A percentile compares a stretch with the other conserved stretches of the same genome.
phyloP scores from a whole-genome alignment of 2,329 filamentous ascomycete species.

The Aspergillus texensis region DNA sequence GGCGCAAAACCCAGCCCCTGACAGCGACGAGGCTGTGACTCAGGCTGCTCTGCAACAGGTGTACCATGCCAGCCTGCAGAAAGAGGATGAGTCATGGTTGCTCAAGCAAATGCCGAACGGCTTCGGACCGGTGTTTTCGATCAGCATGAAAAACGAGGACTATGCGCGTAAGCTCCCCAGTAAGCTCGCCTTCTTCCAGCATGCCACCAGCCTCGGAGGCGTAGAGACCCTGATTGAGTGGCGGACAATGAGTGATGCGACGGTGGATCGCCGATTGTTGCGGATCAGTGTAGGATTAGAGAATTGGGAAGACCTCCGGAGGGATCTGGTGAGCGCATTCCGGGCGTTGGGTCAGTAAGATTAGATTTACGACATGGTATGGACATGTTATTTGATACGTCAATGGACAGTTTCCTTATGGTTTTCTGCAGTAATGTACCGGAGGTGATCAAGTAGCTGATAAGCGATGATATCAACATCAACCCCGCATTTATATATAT shows the following conservation, averaged over 20 bases:
- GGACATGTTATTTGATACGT: conserved; percentile 1
- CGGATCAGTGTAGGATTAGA: conserved; percentile 87
- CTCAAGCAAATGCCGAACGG: conserved; percentile 86
- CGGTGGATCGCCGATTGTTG: conserved; percentile 71
- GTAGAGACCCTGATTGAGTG: conserved; percentile 97
- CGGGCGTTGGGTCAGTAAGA: conserved; percentile 50
- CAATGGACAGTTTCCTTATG: not conserved
- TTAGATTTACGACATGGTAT: conserved; percentile 1
- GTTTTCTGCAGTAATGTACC: not conserved
- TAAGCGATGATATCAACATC: not conserved
- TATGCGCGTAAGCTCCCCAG: conserved; percentile 73
- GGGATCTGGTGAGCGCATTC: conserved; percentile 72
- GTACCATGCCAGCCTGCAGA: conserved; percentile 79
- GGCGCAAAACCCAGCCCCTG: conserved; percentile 39
- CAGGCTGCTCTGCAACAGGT: conserved; percentile 62
- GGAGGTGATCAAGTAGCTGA: too few relatives aligned
- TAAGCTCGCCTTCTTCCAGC: conserved; percentile 81
- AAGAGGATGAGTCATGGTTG: conserved; percentile 70
- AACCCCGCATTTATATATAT: conserved; percentile 1
- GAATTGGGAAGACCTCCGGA: conserved; percentile 78
- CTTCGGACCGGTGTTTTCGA: conserved; percentile 83
- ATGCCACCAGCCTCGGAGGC: conserved; percentile 90
- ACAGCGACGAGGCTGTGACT: conserved; percentile 50
- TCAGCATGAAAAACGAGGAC: conserved; percentile 64
- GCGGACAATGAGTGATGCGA: conserved; percentile 81